Conservation (phyloP, 2,329 filamentous ascomycete species). For the Cytospora paraplurivora region DNA sequence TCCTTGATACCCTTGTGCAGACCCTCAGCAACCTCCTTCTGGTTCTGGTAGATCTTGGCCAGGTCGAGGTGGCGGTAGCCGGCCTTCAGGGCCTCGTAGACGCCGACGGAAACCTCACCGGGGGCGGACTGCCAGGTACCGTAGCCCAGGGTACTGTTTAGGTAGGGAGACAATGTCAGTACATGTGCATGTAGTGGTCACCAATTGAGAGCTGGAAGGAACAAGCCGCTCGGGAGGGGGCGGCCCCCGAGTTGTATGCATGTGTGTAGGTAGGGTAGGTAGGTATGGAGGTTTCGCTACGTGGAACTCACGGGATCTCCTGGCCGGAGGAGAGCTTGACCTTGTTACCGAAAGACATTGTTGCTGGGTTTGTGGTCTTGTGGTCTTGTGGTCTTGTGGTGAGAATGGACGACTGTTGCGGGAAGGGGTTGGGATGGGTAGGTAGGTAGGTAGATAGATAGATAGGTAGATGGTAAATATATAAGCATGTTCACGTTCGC, state of each 20-base stretch:
- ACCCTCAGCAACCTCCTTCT: constrained; percentile 58
- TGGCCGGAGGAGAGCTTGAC: constrained; percentile 65
- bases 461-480: too few relatives aligned
- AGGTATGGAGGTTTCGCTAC: constrained; percentile 40
- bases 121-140: constrained; percentile 71
- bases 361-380: neutral
- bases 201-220: neutral
- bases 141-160: constrained; percentile 35
- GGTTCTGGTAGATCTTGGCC: constrained; percentile 64
- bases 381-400: too few relatives aligned
- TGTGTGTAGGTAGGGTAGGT: neutral
- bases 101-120: constrained; percentile 64
- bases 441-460: neutral
- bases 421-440: neutral
- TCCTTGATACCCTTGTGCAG: constrained; percentile 51
- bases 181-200: neutral
- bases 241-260: too few relatives aligned
- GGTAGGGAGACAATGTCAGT: constrained; percentile 3
- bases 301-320: constrained; percentile 55
- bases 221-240: too few relatives aligned
- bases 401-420: neutral
- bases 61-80: constrained; percentile 66
- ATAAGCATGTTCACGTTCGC: too few relatives aligned
- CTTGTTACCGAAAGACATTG: constrained; percentile 59
- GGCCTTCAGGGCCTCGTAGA: constrained; percentile 63